Conservation (phyloP, 108 stramenopile species). For the Cyclostephanos tholiformis region DNA sequence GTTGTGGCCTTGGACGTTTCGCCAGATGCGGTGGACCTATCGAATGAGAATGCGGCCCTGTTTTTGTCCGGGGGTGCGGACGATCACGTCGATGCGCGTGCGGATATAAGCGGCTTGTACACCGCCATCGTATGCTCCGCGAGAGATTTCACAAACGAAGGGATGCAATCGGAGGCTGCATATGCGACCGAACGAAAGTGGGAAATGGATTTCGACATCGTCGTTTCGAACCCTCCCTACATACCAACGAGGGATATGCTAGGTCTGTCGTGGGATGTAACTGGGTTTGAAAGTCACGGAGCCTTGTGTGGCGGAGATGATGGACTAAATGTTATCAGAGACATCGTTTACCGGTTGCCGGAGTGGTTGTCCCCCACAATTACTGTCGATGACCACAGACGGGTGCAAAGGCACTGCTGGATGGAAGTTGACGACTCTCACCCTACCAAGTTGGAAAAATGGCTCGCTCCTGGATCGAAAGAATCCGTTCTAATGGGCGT, state of each 20-base stretch:
- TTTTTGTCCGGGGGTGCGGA: constrained; percentile 35
- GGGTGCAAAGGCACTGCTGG: constrained; percentile 57
- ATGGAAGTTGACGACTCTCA: constrained; percentile 91
- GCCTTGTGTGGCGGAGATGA: constrained; percentile 94
- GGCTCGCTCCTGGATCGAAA: constrained; percentile 27
- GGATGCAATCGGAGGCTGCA: background rate
- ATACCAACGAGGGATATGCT: constrained; percentile 85
- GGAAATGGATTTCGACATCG: constrained; percentile 76
- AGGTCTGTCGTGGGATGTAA: constrained; percentile 66
- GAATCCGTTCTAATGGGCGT: constrained; percentile 37
- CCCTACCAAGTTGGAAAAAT: constrained; percentile 55
- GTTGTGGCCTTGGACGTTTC: constrained; percentile 85
- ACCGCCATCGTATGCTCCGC: constrained; percentile 55
- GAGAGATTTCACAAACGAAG: constrained; percentile 51
- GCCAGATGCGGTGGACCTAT: constrained; percentile 74
- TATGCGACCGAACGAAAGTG: background rate
- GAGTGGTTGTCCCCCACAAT: constrained; percentile 41
- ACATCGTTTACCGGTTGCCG: constrained; percentile 69
- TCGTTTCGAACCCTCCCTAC: constrained; percentile 96
- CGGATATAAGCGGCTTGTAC: constrained; percentile 21
- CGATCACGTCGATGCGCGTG: constrained; percentile 8
- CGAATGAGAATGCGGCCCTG: constrained; percentile 71
- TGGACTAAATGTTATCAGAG: constrained; percentile 86
- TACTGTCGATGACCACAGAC: background rate
- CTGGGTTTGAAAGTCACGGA: constrained; percentile 67